Evolutionary conservation across 2,329 filamentous ascomycete genomes (phyloP), one percentile per base, ranked within the genome.

Genomic region (Arthrinium phaeospermum): DNA sequence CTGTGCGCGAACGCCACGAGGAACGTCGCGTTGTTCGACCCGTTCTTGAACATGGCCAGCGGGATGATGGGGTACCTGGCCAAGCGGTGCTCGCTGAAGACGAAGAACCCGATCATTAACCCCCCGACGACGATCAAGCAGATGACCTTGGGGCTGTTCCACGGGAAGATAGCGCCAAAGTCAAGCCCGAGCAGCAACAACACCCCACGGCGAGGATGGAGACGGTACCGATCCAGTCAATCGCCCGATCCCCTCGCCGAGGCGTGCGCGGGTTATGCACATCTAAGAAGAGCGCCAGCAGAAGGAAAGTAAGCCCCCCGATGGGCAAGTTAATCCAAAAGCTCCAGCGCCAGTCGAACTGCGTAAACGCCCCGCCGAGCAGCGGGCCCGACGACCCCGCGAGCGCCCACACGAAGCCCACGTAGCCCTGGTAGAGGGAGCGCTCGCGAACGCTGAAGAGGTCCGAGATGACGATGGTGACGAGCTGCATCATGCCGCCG

Each of bases 321-420:
- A 91, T 88, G 1, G 90, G 89, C 2, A 91, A 80, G 75, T 92
- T 92, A 75, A 91, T 85, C 85, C 87, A 93, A 78, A 92, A 91
- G 69, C 92, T 88, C 90, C 90, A 92, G 8, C 87, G 81, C 90
- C 90, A 91, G 0, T 80, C 71, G 61, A 85, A 81, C 71, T 89
- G 83, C 3, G 87, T 83, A 72, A 90, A 88, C 1, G 84, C 87
- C 24, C 88, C 89, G 7, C 90, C 86, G 47, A 87, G 81, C 34
- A 88, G 74, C 8, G 85, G 89, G 0, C 88, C 88, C 22, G 81
- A 80, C 0, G 89, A 86, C 3, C 83, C 89, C 0, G 90, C 90
- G 5, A 91, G 69, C 1, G 87, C 84, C 89, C 75, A 76, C 72
- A 76, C 74, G 49, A 67, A 71, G 30, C 73, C 79, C 74, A 74